Evolutionary conservation across 257 asterid genomes (phyloP).

Genomic region (Nicotiana tomentosiformis): DNA sequence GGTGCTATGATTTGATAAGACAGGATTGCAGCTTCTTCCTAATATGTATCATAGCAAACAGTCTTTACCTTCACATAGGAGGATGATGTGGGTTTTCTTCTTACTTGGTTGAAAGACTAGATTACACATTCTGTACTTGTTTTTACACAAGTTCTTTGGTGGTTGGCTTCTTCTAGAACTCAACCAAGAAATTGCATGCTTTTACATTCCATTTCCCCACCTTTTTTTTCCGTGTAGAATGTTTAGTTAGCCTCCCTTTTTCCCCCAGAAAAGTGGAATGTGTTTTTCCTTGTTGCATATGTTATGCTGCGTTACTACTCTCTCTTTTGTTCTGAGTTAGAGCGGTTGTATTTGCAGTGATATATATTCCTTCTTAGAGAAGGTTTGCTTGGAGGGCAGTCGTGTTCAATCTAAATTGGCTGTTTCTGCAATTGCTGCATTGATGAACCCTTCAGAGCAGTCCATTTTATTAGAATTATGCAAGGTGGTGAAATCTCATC

Average conservation of each 20-base stretch:
- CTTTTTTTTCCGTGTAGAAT: neutral
- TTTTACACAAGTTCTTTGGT: neutral
- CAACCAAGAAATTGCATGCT: neutral
- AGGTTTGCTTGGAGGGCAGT: conserved; percentile 67
- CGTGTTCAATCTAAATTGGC: conserved; percentile 74
- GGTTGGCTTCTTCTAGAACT: conserved; percentile 1
- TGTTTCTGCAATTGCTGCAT: conserved; percentile 62
- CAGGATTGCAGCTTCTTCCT: neutral
- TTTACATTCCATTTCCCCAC: neutral
- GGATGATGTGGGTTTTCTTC: neutral
- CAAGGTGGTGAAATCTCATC: conserved; percentile 44
- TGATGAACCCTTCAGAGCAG: conserved; percentile 48
- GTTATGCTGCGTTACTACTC: neutral
- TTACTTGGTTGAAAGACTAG: neutral
- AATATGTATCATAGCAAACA: neutral
- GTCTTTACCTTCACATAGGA: neutral
- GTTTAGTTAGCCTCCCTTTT: neutral
- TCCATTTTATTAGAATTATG: conserved; percentile 42
- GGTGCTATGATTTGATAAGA: neutral
- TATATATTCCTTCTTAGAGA: conserved; percentile 62
- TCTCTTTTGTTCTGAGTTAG: conserved; percentile 6
- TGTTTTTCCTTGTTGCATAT: neutral
- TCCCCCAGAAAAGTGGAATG: conserved; percentile 1
- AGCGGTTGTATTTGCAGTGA: conserved; percentile 40
- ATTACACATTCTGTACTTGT: neutral